Conservation (phyloP, 495 filamentous ascomycete genomes). For the Hypoxylon subgilvum region DNA sequence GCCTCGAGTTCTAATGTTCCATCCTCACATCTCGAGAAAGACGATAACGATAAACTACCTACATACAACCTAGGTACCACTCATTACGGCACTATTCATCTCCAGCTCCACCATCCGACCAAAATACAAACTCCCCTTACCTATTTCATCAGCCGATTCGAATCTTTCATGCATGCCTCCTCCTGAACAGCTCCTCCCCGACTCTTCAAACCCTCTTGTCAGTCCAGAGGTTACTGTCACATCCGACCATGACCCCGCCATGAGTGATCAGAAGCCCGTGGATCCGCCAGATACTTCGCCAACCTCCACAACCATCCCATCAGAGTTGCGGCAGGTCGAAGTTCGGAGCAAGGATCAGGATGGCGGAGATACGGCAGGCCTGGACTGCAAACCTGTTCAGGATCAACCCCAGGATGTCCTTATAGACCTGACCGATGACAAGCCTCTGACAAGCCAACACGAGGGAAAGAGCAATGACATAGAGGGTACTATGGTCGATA, state of each 20-base stretch:
- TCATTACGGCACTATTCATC: background rate
- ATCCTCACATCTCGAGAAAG: conserved; percentile 22
- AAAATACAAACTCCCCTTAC: conserved; percentile 1
- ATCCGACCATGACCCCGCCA: conserved; percentile 43
- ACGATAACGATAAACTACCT: conserved; percentile 37
- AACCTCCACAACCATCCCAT: conserved; percentile 16
- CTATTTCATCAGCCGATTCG: background rate
- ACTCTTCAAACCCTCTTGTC: conserved; percentile 33
- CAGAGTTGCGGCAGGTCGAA: conserved; percentile 12
- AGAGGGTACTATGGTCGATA: conserved; percentile 2
- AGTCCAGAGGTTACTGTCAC: conserved; percentile 26
- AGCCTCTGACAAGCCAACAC: conserved; percentile 1
- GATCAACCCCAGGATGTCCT: conserved; percentile 8
- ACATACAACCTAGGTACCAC: background rate
- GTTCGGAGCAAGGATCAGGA: conserved; percentile 13
- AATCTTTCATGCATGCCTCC: conserved; percentile 42
- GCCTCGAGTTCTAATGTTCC: conserved; percentile 13
- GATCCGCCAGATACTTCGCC: conserved; percentile 28
- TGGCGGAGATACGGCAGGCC: conserved; percentile 4
- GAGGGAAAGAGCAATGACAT: conserved; percentile 4
- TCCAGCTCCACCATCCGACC: conserved; percentile 5
- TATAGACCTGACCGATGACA: conserved; percentile 18
- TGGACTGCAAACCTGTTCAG: background rate
- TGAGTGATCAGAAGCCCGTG: conserved; percentile 37
- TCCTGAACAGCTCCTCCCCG: conserved; percentile 34